A percentile compares a stretch with the other conserved stretches of the same genome.
phyloP scores from a whole-genome alignment of 2,329 filamentous ascomycete species.

The Fusarium cyanostomum region DNA sequence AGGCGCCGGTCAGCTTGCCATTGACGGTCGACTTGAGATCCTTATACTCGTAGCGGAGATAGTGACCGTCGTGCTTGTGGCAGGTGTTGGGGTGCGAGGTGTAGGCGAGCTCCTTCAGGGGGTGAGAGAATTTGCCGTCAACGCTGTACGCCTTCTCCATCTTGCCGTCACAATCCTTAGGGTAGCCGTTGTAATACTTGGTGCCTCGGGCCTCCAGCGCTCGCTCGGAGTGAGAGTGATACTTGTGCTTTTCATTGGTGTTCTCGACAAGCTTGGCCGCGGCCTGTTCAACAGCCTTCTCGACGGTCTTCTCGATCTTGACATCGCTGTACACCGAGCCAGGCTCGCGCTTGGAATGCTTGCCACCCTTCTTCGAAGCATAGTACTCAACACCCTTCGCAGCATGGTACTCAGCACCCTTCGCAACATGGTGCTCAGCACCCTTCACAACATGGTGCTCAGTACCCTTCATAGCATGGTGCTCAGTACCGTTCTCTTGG shows the following conservation, averaged over 20 bases:
- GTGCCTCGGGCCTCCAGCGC: constrained; percentile 3
- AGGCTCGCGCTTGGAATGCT: constrained; percentile 11
- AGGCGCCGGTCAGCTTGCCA: constrained; percentile 11
- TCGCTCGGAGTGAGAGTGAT: neutral
- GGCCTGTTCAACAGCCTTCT: constrained; percentile 14
- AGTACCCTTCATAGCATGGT: neutral
- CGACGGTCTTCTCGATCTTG: constrained; percentile 23
- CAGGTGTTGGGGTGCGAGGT: constrained; percentile 32
- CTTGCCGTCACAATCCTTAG: constrained; percentile 19
- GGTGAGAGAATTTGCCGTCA: constrained; percentile 6
- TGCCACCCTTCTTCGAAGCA: neutral
- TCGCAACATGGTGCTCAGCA: neutral
- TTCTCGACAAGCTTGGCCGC: constrained; percentile 18
- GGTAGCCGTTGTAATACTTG: constrained; percentile 35
- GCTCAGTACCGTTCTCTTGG: neutral
- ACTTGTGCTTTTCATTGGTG: constrained; percentile 1
- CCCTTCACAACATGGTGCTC: neutral
- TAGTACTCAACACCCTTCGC: neutral
- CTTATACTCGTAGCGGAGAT: constrained; percentile 15
- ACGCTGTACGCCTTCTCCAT: constrained; percentile 18
- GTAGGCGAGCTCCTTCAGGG: constrained; percentile 16
- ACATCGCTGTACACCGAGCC: constrained; percentile 10
- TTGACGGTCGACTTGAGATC: constrained; percentile 27
- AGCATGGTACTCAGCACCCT: constrained; percentile 1
- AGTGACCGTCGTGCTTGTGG: constrained; percentile 25